Conservation (phyloP, 164 flowering plant genomes). For the Platanus orientalis region DNA sequence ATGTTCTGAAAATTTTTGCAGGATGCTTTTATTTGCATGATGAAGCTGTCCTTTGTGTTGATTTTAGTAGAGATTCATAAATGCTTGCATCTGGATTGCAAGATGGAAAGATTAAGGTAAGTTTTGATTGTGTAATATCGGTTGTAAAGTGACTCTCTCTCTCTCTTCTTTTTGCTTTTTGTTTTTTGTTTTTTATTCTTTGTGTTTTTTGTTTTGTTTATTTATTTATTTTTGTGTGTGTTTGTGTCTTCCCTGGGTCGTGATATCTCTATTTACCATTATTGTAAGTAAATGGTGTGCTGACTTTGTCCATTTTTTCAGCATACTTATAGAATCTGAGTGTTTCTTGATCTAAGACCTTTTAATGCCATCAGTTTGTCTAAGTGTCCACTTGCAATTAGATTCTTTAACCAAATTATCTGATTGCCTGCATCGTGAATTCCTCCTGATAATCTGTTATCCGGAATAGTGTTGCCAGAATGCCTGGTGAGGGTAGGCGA, state of each 20-base stretch:
- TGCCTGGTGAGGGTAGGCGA: no score
- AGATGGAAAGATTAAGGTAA: conserved; percentile 96
- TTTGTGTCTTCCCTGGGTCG: no score
- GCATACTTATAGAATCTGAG: neutral
- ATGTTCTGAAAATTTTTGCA: conserved; percentile 28
- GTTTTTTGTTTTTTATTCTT: no score
- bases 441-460: no score
- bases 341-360: neutral
- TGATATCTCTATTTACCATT: neutral
- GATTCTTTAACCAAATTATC: no score
- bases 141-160: neutral
- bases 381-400: no score
- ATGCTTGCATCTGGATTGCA: conserved; percentile 98
- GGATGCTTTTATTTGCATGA: conserved; percentile 99
- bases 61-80: conserved; percentile 96
- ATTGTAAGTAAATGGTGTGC: no score
- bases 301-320: neutral
- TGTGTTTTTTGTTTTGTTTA: no score
- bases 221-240: no score
- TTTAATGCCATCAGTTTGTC: no score
- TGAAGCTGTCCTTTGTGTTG: conserved; percentile 90
- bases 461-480: no score
- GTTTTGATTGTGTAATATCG: conserved; percentile 1
- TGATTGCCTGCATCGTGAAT: no score
- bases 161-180: neutral